Evolutionary conservation across 1,139 yeast genomes (phyloP).

Genomic region (Suhomyces yuchorum): DNA sequence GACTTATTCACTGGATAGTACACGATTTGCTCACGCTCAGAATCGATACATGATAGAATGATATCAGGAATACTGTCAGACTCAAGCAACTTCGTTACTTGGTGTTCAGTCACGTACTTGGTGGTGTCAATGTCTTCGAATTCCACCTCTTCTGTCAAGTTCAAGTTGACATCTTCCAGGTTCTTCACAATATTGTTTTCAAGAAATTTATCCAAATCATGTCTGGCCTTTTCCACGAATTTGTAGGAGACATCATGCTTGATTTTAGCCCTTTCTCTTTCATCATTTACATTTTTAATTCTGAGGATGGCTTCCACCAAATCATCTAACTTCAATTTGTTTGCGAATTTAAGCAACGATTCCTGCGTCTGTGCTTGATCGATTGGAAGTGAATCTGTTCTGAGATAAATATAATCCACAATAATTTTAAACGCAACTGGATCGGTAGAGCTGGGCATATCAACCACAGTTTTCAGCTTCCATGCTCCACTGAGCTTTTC

Average conservation of each 20-base stretch:
- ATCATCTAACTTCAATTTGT: slow-evolving; percentile 36
- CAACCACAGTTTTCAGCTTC: slow-evolving; percentile 24
- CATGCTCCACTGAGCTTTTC: slow-evolving; percentile 30
- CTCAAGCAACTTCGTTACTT: slow-evolving; percentile 23
- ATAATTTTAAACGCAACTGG: slow-evolving; percentile 38
- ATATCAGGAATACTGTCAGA: slow-evolving; percentile 49
- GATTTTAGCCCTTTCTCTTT: slow-evolving; percentile 38
- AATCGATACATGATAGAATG: slow-evolving; percentile 42
- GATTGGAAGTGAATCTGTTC: slow-evolving; percentile 31
- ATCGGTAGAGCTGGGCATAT: slow-evolving; percentile 25
- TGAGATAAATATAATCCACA: slow-evolving; percentile 55
- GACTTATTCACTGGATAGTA: slow-evolving; percentile 68
- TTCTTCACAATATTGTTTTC: slow-evolving; percentile 36
- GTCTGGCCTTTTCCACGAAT: slow-evolving; percentile 51
- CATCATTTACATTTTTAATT: slow-evolving; percentile 17
- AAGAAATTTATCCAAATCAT: slow-evolving; percentile 46
- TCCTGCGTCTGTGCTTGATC: slow-evolving; percentile 25
- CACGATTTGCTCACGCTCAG: slow-evolving; percentile 26
- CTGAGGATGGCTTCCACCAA: slow-evolving; percentile 35
- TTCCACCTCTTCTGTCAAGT: slow-evolving; percentile 26
- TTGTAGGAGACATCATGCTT: slow-evolving; percentile 48
- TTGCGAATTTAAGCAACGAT: slow-evolving; percentile 35
- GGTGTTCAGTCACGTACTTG: slow-evolving; percentile 20
- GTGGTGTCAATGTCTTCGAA: slow-evolving; percentile 35
- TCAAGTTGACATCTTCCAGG: slow-evolving; percentile 13